Evolutionary conservation across 2,329 filamentous ascomycete genomes (phyloP).

Genomic region (Xylaria sp.): DNA sequence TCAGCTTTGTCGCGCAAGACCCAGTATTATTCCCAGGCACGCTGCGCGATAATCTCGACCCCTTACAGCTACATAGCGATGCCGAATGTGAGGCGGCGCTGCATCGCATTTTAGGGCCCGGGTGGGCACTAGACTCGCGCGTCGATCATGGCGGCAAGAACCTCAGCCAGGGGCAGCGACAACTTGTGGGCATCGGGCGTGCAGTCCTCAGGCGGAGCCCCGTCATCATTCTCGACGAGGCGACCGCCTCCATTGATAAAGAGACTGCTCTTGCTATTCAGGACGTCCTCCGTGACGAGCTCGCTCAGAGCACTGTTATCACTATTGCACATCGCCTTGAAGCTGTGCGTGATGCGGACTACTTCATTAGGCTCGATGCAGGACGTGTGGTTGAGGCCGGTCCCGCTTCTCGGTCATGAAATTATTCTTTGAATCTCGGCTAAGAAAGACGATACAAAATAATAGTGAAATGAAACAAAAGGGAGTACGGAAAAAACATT

Average conservation of each 20-base stretch:
- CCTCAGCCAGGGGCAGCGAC: slow-evolving; percentile 70
- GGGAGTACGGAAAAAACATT: no score
- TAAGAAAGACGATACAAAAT: neutral
- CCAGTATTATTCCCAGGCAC: slow-evolving; percentile 70
- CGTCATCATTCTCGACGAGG: slow-evolving; percentile 71
- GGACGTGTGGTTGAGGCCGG: slow-evolving; percentile 63
- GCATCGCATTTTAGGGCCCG: slow-evolving; percentile 65
- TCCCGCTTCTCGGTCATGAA: slow-evolving; percentile 43
- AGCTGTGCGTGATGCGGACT: slow-evolving; percentile 68
- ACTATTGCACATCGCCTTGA: slow-evolving; percentile 74
- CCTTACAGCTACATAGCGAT: slow-evolving; percentile 67
- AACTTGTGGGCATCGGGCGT: slow-evolving; percentile 69
- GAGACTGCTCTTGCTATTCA: slow-evolving; percentile 68
- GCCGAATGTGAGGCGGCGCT: slow-evolving; percentile 63
- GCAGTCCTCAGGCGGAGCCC: slow-evolving; percentile 69
- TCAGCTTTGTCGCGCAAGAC: slow-evolving; percentile 73
- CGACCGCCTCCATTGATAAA: slow-evolving; percentile 71
- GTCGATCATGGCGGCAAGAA: slow-evolving; percentile 71
- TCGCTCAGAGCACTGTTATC: slow-evolving; percentile 67
- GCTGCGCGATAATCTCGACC: slow-evolving; percentile 73
- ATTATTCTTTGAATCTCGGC: neutral
- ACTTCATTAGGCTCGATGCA: slow-evolving; percentile 63
- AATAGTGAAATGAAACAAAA: no score
- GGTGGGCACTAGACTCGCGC: slow-evolving; percentile 59
- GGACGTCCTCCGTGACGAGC: slow-evolving; percentile 64